Evolutionary conservation across 306 rosid species (phyloP).

Genomic region (Rosa rugosa): DNA sequence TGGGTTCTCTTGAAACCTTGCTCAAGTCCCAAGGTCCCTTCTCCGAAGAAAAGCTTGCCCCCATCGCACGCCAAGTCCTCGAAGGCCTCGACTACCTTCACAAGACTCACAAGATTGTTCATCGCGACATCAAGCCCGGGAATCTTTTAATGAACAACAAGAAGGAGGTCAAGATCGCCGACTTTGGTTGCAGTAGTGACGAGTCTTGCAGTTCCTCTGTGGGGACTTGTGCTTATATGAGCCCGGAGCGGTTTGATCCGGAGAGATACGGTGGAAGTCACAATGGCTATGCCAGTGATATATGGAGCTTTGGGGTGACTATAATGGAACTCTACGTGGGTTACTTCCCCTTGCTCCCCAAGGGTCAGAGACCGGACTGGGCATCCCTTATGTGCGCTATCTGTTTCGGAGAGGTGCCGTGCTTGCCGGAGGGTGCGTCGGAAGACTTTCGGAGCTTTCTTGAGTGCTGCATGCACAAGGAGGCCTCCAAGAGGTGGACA

Average conservation of each 20-base stretch:
- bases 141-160: constrained; percentile 55
- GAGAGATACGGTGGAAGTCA: constrained; percentile 64
- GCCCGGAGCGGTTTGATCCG: constrained; percentile 89
- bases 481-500: constrained; percentile 68
- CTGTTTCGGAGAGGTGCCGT: constrained; percentile 73
- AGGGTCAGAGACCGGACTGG: constrained; percentile 89
- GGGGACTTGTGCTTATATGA: constrained; percentile 96
- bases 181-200: constrained; percentile 78
- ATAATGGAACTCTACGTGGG: constrained; percentile 80
- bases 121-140: constrained; percentile 79
- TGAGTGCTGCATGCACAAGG: constrained; percentile 73
- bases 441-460: constrained; percentile 52
- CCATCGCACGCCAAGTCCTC: constrained; percentile 63
- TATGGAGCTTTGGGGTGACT: constrained; percentile 89
- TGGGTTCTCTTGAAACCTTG: constrained; percentile 54
- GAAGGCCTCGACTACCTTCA: constrained; percentile 69
- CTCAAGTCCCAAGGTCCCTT: constrained; percentile 50
- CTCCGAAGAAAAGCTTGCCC: constrained; percentile 47
- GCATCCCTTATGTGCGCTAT: constrained; percentile 80
- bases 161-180: constrained; percentile 72
- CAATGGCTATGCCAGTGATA: constrained; percentile 72
- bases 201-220: constrained; percentile 68
- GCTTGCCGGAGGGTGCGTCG: constrained; percentile 50
- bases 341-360: constrained; percentile 65
- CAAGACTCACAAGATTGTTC: constrained; percentile 59